Evolutionary conservation across 2,329 filamentous ascomycete species (phyloP).

Genomic region (Shiraia sp.): DNA sequence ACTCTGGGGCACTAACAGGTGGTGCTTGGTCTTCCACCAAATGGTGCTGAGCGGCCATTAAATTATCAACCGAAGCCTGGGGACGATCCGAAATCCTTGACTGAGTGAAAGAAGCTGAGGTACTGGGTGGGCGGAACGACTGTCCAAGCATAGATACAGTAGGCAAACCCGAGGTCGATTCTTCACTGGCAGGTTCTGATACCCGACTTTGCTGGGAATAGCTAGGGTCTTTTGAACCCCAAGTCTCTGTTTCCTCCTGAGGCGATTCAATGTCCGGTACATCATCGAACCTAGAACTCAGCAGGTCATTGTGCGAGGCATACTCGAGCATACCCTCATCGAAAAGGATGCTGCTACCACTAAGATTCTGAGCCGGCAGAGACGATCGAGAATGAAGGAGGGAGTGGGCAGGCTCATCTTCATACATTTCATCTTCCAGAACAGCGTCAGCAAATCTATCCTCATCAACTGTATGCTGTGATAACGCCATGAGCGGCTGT

Average conservation of each 20-base stretch:
- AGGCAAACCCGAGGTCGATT: constrained; percentile 21
- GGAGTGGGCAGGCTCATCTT: constrained; percentile 10
- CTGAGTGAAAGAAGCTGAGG: constrained; percentile 9
- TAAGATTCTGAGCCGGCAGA: constrained; percentile 17
- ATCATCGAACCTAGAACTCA: constrained; percentile 30
- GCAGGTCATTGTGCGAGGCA: constrained; percentile 36
- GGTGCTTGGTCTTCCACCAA: constrained; percentile 8
- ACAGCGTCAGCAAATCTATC: constrained; percentile 49
- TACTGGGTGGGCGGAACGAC: constrained; percentile 16
- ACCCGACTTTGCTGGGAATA: constrained; percentile 15
- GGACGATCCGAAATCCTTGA: constrained; percentile 9
- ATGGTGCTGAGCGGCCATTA: constrained; percentile 16
- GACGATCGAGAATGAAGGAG: constrained; percentile 11
- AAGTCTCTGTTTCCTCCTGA: constrained; percentile 4
- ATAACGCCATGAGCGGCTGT: constrained; percentile 21
- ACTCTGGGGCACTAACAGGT: constrained; percentile 2
- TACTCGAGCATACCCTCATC: constrained; percentile 41
- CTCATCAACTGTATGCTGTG: constrained; percentile 41
- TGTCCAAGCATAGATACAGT: constrained; percentile 30
- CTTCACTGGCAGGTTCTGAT: constrained; percentile 18
- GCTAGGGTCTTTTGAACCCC: constrained; percentile 11
- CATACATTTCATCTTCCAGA: constrained; percentile 39
- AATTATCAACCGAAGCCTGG: constrained; percentile 15
- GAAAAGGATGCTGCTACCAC: constrained; percentile 37
- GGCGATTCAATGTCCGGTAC: constrained; percentile 6